A percentile compares a stretch with the other conserved stretches of the same genome.
These are phyloP conservation scores for Sarocladiaceae sp. DNA, from an alignment of 2,329 filamentous ascomycete species.

Conservation along the genomic window DNA sequence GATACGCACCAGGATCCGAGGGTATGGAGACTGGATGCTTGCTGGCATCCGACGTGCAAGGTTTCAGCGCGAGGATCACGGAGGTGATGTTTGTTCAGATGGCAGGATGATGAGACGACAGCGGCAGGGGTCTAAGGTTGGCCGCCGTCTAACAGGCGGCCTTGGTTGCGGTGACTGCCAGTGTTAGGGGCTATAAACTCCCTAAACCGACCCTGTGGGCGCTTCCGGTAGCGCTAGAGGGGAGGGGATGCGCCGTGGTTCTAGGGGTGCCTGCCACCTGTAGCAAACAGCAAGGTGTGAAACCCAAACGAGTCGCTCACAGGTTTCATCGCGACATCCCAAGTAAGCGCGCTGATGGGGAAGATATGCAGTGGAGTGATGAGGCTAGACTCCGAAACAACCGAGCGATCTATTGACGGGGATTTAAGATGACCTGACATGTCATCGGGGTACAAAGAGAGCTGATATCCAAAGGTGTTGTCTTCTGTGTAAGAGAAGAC, in stretches of 20 bases:
- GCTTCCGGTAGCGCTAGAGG: too few relatives aligned
- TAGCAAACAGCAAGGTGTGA: neutral
- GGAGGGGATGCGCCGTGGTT: neutral
- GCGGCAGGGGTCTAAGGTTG: neutral
- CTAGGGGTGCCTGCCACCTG: too few relatives aligned
- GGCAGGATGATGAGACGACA: constrained; percentile 2
- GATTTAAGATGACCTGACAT: neutral
- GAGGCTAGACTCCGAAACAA: constrained; percentile 4
- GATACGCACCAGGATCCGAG: too few relatives aligned
- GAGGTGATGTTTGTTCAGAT: constrained; percentile 1
- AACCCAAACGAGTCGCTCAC: constrained; percentile 2
- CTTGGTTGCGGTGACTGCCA: neutral
- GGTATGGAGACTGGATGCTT: neutral
- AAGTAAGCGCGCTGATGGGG: constrained; percentile 1
- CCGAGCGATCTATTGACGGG: constrained; percentile 6
- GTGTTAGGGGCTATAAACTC: neutral
- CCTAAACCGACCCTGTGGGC: too few relatives aligned
- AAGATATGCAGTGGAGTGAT: neutral
- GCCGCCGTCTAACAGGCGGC: too few relatives aligned
- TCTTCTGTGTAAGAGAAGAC: too few relatives aligned
- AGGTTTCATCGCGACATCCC: neutral
- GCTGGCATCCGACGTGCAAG: neutral
- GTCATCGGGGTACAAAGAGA: neutral
- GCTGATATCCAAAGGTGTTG: neutral
- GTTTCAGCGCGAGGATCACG: constrained; percentile 8